Conservation (phyloP, 768 basidiomycete species). For the Amanita jacksonii region DNA sequence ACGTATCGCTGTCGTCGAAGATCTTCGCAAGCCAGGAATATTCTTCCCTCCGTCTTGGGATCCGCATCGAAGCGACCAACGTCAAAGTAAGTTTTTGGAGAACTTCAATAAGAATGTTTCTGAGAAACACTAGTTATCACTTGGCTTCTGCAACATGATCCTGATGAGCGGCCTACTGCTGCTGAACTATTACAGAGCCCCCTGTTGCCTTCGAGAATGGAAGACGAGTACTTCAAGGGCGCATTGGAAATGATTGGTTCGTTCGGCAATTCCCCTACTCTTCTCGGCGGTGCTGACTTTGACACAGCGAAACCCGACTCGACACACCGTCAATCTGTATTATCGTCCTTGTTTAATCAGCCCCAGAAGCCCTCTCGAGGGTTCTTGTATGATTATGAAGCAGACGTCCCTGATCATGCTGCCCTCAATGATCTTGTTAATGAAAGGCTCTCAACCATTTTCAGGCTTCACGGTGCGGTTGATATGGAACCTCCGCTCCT, state of each 20-base stretch:
- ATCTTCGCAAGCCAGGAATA: slow-evolving; percentile 62
- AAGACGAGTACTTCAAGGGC: slow-evolving; percentile 81
- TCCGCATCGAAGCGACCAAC: slow-evolving; percentile 44
- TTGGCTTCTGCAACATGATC: slow-evolving; percentile 75
- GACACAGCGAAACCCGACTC: slow-evolving; percentile 66
- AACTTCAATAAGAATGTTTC: no score
- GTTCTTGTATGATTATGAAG: slow-evolving; percentile 67
- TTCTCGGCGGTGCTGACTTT: neutral
- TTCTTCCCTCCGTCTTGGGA: slow-evolving; percentile 77
- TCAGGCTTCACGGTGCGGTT: slow-evolving; percentile 84
- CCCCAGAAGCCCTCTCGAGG: slow-evolving; percentile 53
- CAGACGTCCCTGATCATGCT: slow-evolving; percentile 59
- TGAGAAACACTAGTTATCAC: slow-evolving; percentile 55
- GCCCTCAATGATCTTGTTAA: slow-evolving; percentile 67
- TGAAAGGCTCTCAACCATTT: slow-evolving; percentile 67
- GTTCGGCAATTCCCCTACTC: slow-evolving; percentile 14
- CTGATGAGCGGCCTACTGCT: slow-evolving; percentile 67
- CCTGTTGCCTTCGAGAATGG: slow-evolving; percentile 64
- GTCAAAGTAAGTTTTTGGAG: slow-evolving; percentile 51
- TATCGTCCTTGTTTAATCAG: slow-evolving; percentile 72
- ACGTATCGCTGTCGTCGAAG: slow-evolving; percentile 74
- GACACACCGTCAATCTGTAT: slow-evolving; percentile 68
- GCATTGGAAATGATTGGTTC: slow-evolving; percentile 68
- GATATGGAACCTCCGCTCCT: slow-evolving; percentile 82
- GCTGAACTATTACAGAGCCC: slow-evolving; percentile 75